Conservation (phyloP, 495 filamentous ascomycete genomes). For the Jackrogersella minutella region DNA sequence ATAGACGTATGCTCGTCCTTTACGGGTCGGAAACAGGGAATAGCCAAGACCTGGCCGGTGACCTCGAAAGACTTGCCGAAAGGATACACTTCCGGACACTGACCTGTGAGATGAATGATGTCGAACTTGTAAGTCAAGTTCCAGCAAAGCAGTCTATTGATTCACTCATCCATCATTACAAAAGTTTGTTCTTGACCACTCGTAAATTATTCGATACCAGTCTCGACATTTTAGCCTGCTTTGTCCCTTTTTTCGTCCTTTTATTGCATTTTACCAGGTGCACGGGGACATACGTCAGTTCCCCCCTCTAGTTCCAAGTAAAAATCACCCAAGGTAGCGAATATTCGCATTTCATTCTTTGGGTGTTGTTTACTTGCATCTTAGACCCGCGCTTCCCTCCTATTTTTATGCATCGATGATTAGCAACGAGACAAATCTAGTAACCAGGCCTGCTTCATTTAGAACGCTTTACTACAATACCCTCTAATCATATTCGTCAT, state of each 20-base stretch:
- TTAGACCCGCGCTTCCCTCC: conserved; percentile 7
- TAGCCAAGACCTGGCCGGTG: conserved; percentile 85
- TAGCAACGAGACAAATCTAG: conserved; percentile 19
- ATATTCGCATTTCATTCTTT: neutral
- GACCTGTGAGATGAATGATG: conserved; percentile 76
- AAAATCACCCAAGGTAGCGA: conserved; percentile 13
- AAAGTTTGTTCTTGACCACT: neutral
- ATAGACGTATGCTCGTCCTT: conserved; percentile 75
- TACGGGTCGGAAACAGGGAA: conserved; percentile 97
- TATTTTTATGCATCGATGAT: conserved; percentile 11
- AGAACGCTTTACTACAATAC: conserved; percentile 59
- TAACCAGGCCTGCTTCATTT: conserved; percentile 24
- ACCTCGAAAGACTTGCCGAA: conserved; percentile 75
- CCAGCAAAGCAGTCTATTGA: neutral
- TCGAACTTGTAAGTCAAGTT: conserved; percentile 70
- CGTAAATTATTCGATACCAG: neutral
- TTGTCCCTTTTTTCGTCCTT: neutral
- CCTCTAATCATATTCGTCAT: conserved; percentile 78
- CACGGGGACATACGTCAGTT: conserved; percentile 24
- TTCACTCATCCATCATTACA: neutral
- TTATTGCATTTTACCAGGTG: conserved; percentile 17
- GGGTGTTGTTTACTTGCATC: conserved; percentile 14
- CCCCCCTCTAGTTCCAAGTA: conserved; percentile 11
- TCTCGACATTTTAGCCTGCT: neutral
- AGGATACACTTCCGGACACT: conserved; percentile 78